Conservation (phyloP, 805 yeast genomes). For the Nakazawaea wickerhamii region DNA sequence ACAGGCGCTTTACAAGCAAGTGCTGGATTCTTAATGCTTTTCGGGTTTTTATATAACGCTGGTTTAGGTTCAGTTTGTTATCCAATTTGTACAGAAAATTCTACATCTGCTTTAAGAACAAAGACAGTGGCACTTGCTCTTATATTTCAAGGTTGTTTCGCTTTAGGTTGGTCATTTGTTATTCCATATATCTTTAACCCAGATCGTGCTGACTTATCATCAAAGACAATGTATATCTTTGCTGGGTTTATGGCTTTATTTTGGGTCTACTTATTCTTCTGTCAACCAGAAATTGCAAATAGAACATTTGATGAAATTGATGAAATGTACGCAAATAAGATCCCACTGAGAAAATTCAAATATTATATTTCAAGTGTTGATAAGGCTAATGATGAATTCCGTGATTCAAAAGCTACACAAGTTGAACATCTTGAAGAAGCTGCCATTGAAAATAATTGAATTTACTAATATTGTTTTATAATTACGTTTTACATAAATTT, state of each 20-base stretch:
- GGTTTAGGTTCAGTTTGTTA: constrained; percentile 27
- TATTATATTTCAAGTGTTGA: background rate
- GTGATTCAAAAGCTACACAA: background rate
- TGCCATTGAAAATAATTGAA: too few relatives aligned
- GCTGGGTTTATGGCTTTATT: constrained; percentile 14
- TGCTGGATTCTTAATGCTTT: constrained; percentile 20
- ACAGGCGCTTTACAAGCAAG: constrained; percentile 26
- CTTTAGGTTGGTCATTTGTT: constrained; percentile 17
- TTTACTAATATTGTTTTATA: too few relatives aligned
- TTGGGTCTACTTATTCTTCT: constrained; percentile 12
- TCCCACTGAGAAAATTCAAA: constrained; percentile 3
- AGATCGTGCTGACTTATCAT: constrained; percentile 14
- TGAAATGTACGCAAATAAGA: constrained; percentile 14
- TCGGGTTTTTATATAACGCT: constrained; percentile 21
- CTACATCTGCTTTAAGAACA: constrained; percentile 16
- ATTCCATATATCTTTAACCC: constrained; percentile 22
- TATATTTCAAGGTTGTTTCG: constrained; percentile 10
- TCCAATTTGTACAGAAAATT: constrained; percentile 17
- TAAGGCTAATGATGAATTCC: background rate
- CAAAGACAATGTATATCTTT: constrained; percentile 25
- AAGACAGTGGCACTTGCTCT: constrained; percentile 18
- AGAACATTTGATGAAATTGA: constrained; percentile 18
- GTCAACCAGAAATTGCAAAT: constrained; percentile 15
- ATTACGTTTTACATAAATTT: too few relatives aligned
- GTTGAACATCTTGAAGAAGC: constrained; percentile 14